Base-by-base conservation (phyloP, 2,329 filamentous ascomycete species). In the Pestalotiopsis sp. region DNA sequence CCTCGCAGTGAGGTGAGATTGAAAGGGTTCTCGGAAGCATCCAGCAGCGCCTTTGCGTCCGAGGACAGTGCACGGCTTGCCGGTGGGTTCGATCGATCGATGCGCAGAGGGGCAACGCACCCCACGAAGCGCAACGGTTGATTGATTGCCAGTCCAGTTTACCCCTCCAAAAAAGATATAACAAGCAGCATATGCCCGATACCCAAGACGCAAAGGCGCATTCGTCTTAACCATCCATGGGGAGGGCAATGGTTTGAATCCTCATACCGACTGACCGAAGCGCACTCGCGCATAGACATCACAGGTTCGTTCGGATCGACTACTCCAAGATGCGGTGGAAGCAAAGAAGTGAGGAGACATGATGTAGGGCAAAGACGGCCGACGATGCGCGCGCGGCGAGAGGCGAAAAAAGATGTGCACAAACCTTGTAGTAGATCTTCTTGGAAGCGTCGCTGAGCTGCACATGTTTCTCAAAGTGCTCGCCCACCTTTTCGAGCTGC, bases 401-500 rank as follows among this genome's bases (percentile, higher is more conserved):
- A 59, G 31, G 65, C 27, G 20, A 41, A 57, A 36, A 68, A 36
- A 72, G 66, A 67, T 68, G 67, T 64, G 68, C 69, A 84, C 86
- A 74, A 85, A 97, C 95, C 93, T 99, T 99, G 90, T 98, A 99
- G 78, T 91, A 91, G 74, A 97, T 91, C 84, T 96, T 97, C 72
- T 91, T 84, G 63, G 85, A 83, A 17, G 85, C 82, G 67, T 88
- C 84, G 64, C 91, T 85, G 41, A 98, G 86, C 66, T 88, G 84
- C 69, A 99, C 94, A 41, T 89, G 89, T 86, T 97, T 97, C 81
- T 92, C 86, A 81, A 97, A 97, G 75, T 87, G 76, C 72, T 90
- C 85, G 78, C 88, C 92, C 55, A 90, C 86, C 83, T 93, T 94
- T 62, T 94, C 90, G 68, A 99, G 88, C 84, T 92, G 89, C 80